phyloP scores from a whole-genome alignment of 768 basidiomycete genomes.

The Hebeloma cylindrosporum region DNA sequence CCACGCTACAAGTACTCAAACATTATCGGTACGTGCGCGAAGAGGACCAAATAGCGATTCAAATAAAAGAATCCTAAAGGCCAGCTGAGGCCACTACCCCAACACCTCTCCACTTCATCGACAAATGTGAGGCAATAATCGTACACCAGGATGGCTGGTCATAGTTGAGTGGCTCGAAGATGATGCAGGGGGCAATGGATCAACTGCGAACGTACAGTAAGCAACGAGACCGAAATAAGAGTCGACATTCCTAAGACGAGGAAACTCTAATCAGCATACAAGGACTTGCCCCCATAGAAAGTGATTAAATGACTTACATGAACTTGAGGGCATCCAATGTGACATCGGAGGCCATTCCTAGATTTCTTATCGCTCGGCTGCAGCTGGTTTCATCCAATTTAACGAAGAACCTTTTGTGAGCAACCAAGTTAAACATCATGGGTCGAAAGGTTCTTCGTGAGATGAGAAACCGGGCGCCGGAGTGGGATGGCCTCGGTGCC shows the following conservation, averaged over 20 bases:
- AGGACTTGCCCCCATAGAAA: background rate
- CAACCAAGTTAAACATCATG: too few relatives aligned
- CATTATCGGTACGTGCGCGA: conserved; percentile 38
- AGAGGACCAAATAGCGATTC: conserved; percentile 42
- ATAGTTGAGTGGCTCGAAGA: too few relatives aligned
- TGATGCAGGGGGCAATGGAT: background rate
- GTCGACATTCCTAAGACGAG: conserved; percentile 15
- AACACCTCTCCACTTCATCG: conserved; percentile 44
- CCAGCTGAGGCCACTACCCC: conserved; percentile 39
- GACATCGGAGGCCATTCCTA: conserved; percentile 15
- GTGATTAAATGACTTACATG: conserved; percentile 6
- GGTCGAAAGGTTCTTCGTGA: too few relatives aligned
- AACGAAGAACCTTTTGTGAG: too few relatives aligned
- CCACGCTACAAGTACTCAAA: too few relatives aligned
- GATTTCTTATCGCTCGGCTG: too few relatives aligned
- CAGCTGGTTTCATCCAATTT: too few relatives aligned
- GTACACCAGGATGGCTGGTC: conserved; percentile 40
- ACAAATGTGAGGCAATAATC: conserved; percentile 48
- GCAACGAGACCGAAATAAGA: conserved; percentile 26
- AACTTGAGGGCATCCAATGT: conserved; percentile 6
- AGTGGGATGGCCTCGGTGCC: too few relatives aligned
- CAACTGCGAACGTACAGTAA: conserved; percentile 22
- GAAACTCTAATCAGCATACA: background rate
- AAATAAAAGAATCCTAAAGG: conserved; percentile 38
- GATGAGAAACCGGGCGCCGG: too few relatives aligned